Evolutionary conservation across 1,139 yeast genomes (phyloP).

Genomic region (Meyerozyma athensensis): DNA sequence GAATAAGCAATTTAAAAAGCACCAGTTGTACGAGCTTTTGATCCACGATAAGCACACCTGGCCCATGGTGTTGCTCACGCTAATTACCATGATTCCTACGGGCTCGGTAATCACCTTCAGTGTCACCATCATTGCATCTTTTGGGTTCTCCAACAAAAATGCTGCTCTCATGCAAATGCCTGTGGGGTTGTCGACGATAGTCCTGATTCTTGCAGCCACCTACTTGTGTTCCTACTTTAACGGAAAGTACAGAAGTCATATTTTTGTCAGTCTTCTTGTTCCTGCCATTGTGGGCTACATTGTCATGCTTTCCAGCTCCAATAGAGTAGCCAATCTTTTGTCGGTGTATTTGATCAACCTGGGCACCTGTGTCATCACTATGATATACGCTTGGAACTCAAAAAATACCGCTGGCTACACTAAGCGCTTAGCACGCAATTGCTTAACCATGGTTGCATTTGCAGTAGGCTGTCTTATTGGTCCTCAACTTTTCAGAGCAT

Average conservation of each 20-base stretch:
- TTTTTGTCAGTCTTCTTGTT: slow-evolving; percentile 27
- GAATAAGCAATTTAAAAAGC: slow-evolving; percentile 20
- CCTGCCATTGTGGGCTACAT: slow-evolving; percentile 36
- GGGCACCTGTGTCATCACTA: slow-evolving; percentile 17
- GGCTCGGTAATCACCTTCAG: slow-evolving; percentile 40
- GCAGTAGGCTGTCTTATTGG: slow-evolving; percentile 35
- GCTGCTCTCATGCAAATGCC: slow-evolving; percentile 41
- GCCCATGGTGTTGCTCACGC: slow-evolving; percentile 31
- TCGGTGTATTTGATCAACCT: slow-evolving; percentile 32
- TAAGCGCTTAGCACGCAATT: slow-evolving; percentile 14
- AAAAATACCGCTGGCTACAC: slow-evolving; percentile 17
- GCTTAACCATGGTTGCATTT: slow-evolving; percentile 26
- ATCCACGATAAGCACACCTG: slow-evolving; percentile 33
- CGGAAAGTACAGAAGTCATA: slow-evolving; percentile 18
- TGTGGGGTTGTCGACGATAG: slow-evolving; percentile 32
- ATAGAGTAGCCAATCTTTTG: slow-evolving; percentile 28
- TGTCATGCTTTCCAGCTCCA: slow-evolving; percentile 22
- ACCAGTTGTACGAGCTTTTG: slow-evolving; percentile 29
- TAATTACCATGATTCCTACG: slow-evolving; percentile 35
- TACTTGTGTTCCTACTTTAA: slow-evolving; percentile 20
- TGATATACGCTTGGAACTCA: slow-evolving; percentile 16
- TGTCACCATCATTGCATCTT: slow-evolving; percentile 33
- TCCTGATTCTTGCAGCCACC: slow-evolving; percentile 29
- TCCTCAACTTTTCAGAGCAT: slow-evolving; percentile 33
- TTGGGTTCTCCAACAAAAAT: slow-evolving; percentile 29